A percentile compares a stretch with the other conserved stretches of the same genome.
These are phyloP conservation scores for Nymphaea thermarum DNA, from an alignment of 164 flowering plant species.

Conservation along the genomic window DNA sequence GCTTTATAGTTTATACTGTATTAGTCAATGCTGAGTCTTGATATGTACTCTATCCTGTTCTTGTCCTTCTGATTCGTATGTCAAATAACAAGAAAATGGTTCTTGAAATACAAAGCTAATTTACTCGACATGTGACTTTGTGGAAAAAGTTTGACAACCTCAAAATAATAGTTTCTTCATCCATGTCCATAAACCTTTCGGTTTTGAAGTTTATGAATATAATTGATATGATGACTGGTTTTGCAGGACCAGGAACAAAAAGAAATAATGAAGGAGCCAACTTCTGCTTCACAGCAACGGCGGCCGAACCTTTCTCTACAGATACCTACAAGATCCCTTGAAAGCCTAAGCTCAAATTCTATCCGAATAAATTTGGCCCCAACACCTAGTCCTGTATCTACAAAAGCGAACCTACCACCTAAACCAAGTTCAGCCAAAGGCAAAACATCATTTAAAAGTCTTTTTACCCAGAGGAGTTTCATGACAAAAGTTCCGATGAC, in stretches of 20 bases:
- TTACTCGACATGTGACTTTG: too few species aligned
- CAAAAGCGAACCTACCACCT: constrained; percentile 55
- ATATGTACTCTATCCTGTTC: too few species aligned
- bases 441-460: constrained; percentile 32
- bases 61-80: background rate
- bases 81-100: background rate
- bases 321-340: constrained; percentile 47
- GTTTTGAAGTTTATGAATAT: background rate
- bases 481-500: constrained; percentile 21
- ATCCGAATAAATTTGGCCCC: constrained; percentile 27
- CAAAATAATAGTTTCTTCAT: too few species aligned
- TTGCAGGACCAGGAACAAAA: constrained; percentile 9
- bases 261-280: constrained; percentile 6
- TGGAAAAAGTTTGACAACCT: too few species aligned
- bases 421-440: constrained; percentile 49
- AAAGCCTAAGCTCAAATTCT: constrained; percentile 21
- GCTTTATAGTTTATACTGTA: too few species aligned
- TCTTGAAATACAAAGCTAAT: too few species aligned
- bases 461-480: constrained; percentile 51
- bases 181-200: background rate
- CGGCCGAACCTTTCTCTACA: constrained; percentile 49
- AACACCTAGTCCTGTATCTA: constrained; percentile 34
- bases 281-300: constrained; percentile 25
- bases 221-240: background rate
- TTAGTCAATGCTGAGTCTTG: too few species aligned